Evolutionary conservation across 176 grass and related monocot genomes (phyloP).

Genomic region (Carex scoparia): DNA sequence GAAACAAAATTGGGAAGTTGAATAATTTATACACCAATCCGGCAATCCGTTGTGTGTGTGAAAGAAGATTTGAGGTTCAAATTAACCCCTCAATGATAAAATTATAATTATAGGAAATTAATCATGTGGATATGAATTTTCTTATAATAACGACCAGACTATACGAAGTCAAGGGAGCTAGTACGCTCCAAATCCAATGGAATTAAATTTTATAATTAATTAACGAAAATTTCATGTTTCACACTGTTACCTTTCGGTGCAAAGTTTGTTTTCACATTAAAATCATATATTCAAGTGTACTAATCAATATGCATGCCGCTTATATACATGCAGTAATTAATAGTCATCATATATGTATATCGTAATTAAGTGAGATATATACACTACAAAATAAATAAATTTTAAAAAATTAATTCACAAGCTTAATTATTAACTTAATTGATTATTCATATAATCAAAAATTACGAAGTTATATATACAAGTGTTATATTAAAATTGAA

Average conservation of each 20-base stretch:
- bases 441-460: too few relatives aligned
- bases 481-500: too few relatives aligned
- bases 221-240: background rate
- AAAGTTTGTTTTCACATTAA: slow-evolving; percentile 9
- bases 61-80: background rate
- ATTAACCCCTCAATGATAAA: background rate
- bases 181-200: background rate
- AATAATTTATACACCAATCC: too few relatives aligned
- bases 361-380: too few relatives aligned
- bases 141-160: background rate
- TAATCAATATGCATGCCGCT: background rate
- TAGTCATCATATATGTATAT: too few relatives aligned
- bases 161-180: background rate
- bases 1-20: too few relatives aligned
- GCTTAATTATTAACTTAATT: too few relatives aligned
- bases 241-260: background rate
- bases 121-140: background rate
- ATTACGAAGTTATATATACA: too few relatives aligned
- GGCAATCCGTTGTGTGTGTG: background rate
- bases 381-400: too few relatives aligned
- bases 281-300: background rate
- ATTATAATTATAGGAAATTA: too few relatives aligned
- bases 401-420: too few relatives aligned
- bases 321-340: background rate
- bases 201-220: background rate